Evolutionary conservation across 2,329 filamentous ascomycete genomes (phyloP).

Genomic region (Shiraia bambusicola): DNA sequence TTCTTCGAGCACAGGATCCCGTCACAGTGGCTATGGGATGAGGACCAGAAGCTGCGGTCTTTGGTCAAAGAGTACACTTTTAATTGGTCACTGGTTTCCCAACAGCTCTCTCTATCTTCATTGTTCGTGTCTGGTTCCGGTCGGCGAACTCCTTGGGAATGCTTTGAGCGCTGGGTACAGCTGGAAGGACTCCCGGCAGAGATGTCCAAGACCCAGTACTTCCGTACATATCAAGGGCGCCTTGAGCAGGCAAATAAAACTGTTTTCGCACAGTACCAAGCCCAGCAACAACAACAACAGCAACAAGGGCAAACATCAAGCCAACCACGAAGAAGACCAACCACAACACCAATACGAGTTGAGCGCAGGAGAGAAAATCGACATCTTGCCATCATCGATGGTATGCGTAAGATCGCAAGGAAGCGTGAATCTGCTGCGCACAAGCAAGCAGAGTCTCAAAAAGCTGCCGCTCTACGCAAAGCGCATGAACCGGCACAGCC

Average conservation of each 20-base stretch:
- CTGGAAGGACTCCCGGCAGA: constrained; percentile 88
- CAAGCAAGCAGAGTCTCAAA: constrained; percentile 76
- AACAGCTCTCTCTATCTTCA: constrained; percentile 72
- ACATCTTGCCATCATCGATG: constrained; percentile 85
- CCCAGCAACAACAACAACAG: constrained; percentile 56
- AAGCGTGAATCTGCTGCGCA: constrained; percentile 83
- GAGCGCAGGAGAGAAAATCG: constrained; percentile 84
- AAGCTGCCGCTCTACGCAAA: constrained; percentile 78
- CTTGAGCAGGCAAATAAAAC: constrained; percentile 64
- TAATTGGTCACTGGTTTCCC: constrained; percentile 95
- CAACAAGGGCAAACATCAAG: constrained; percentile 53
- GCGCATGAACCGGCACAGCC: constrained; percentile 67
- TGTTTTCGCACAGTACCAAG: constrained; percentile 59
- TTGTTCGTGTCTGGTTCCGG: constrained; percentile 82
- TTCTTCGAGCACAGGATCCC: constrained; percentile 87
- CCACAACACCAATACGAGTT: constrained; percentile 75
- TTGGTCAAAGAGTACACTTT: constrained; percentile 92
- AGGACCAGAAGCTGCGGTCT: constrained; percentile 85
- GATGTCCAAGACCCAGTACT: constrained; percentile 94
- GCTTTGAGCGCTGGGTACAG: constrained; percentile 94
- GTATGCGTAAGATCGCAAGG: constrained; percentile 92
- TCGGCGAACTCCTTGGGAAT: constrained; percentile 94
- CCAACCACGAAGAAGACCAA: constrained; percentile 63
- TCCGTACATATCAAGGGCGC: constrained; percentile 70
- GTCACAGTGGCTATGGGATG: constrained; percentile 87